These are phyloP conservation scores for Sanghuangporus baumii DNA, from an alignment of 1,284 basidiomycete genomes.

Conservation along the genomic window DNA sequence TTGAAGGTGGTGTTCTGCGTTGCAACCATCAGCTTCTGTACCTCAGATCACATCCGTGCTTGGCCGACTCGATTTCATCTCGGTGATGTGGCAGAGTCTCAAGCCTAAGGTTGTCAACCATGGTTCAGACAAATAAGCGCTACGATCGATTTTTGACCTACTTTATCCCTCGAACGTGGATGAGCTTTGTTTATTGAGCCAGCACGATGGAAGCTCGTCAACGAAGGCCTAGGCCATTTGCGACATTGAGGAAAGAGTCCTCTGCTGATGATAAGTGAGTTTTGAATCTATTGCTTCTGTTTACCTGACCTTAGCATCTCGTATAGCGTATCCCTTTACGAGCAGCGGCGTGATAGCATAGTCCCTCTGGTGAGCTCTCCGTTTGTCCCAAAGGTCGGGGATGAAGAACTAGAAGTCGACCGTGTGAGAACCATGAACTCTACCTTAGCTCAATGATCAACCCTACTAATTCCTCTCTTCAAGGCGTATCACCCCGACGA, in stretches of 20 bases:
- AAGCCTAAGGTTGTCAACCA: background rate
- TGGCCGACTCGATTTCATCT: background rate
- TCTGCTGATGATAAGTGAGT: conserved; percentile 13
- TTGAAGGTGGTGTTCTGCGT: no score
- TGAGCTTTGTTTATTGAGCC: background rate
- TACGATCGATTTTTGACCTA: background rate
- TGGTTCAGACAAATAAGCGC: background rate
- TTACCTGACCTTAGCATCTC: background rate
- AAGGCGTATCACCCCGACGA: conserved; percentile 10
- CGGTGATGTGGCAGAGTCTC: background rate
- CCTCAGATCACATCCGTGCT: background rate
- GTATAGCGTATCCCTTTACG: conserved; percentile 7
- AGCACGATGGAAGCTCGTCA: background rate
- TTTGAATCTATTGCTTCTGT: background rate
- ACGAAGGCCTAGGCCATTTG: background rate
- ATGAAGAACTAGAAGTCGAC: background rate
- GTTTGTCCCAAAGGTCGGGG: conserved; percentile 3
- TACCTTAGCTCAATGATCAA: background rate
- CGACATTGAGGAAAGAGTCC: conserved; percentile 15
- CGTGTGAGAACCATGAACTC: background rate
- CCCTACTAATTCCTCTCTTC: background rate
- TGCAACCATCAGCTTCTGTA: background rate
- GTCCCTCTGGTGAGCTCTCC: conserved; percentile 14
- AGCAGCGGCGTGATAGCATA: conserved; percentile 12
- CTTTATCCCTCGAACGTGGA: no score